Conservation (phyloP, 1,139 yeast genomes). For the Sugiyamaella neomexicana region DNA sequence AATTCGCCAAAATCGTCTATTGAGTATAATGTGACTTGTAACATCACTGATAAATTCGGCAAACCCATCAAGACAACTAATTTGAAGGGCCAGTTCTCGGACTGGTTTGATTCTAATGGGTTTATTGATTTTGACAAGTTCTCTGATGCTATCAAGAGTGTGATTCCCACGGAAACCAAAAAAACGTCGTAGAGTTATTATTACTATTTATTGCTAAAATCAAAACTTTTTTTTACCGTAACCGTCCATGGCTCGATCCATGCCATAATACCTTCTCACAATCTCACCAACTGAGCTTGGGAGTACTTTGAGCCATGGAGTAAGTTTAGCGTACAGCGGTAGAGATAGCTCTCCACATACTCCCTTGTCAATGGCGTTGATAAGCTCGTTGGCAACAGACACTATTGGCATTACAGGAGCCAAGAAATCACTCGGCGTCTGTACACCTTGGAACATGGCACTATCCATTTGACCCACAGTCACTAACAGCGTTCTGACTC, state of each 20-base stretch:
- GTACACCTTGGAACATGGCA: constrained; percentile 62
- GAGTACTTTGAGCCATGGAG: constrained; percentile 64
- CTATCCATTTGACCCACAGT: constrained; percentile 85
- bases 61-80: constrained; percentile 14
- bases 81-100: constrained; percentile 26
- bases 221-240: background rate
- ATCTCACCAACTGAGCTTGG: constrained; percentile 69
- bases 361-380: constrained; percentile 57
- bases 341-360: constrained; percentile 63
- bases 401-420: constrained; percentile 77
- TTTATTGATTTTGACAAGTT: constrained; percentile 32
- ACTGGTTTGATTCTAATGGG: constrained; percentile 36
- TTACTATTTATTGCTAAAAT: background rate
- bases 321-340: constrained; percentile 70
- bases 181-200: constrained; percentile 10
- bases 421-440: constrained; percentile 64
- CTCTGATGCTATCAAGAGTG: constrained; percentile 16
- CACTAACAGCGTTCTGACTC: constrained; percentile 68
- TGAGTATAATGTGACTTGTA: constrained; percentile 46
- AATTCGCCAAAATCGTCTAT: constrained; percentile 48
- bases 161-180: constrained; percentile 18
- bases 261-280: constrained; percentile 56
- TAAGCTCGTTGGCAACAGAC: constrained; percentile 58
- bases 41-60: constrained; percentile 34
- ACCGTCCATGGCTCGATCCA: constrained; percentile 47